phyloP scores from a whole-genome alignment of 306 rosid genomes.

The Amphicarpaea edgeworthii region DNA sequence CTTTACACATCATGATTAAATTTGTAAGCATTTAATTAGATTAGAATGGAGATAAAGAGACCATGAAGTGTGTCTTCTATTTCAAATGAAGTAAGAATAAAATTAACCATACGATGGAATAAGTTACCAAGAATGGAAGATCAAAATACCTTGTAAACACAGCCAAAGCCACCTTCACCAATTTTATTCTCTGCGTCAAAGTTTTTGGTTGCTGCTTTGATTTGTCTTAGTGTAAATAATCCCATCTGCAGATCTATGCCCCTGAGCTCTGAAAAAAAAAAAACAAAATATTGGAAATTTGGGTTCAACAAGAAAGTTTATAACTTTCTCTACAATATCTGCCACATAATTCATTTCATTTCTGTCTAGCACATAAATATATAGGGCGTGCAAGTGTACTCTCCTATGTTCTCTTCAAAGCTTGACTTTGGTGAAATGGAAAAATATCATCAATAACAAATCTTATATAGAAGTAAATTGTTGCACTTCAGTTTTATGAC shows the following conservation, averaged over 20 bases:
- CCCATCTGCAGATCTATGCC: slow-evolving; percentile 88
- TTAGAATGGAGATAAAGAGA: slow-evolving; percentile 12
- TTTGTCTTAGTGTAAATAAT: slow-evolving; percentile 79
- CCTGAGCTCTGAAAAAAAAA: slow-evolving; percentile 63
- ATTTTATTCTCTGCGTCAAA: slow-evolving; percentile 78
- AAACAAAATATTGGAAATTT: background rate
- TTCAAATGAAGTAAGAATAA: slow-evolving; percentile 16
- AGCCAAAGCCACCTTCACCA: slow-evolving; percentile 97
- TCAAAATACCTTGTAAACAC: slow-evolving; percentile 80
- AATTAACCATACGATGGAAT: slow-evolving; percentile 11
- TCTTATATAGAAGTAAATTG: slow-evolving; percentile 9
- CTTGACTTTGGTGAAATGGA: slow-evolving; percentile 13
- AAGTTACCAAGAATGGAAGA: slow-evolving; percentile 18
- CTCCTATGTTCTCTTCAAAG: slow-evolving; percentile 15
- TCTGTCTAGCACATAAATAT: background rate
- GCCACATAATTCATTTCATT: background rate
- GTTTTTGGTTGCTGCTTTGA: slow-evolving; percentile 83
- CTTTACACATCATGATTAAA: background rate
- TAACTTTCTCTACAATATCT: slow-evolving; percentile 22
- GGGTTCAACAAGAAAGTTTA: slow-evolving; percentile 27
- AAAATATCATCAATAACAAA: slow-evolving; percentile 3
- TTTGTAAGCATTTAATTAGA: slow-evolving; percentile 1
- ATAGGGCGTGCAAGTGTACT: background rate
- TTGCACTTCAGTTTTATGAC: slow-evolving; percentile 1
- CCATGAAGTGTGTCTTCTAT: slow-evolving; percentile 1